phyloP scores from a whole-genome alignment of 495 filamentous ascomycete genomes.

The Hyaloscypha bicolor region DNA sequence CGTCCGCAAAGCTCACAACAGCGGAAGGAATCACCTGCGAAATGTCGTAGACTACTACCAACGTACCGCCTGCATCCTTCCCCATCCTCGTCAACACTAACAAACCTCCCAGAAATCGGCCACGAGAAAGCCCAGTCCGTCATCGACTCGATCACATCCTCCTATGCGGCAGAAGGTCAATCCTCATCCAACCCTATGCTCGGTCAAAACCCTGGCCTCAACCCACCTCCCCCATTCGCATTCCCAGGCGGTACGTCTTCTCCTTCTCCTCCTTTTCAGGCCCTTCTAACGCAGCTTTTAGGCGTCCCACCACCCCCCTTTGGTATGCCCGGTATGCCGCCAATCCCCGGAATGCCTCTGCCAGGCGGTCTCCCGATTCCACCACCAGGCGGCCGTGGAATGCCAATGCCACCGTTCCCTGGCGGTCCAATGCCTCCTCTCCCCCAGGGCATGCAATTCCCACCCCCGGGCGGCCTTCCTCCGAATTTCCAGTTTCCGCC shows the following conservation, averaged over 20 bases:
- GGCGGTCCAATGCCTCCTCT: constrained; percentile 44
- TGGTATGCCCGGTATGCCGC: constrained; percentile 26
- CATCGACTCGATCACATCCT: constrained; percentile 94
- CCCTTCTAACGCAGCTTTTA: not conserved
- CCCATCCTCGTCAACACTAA: not conserved
- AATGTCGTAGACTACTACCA: constrained; percentile 99
- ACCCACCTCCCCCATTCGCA: constrained; percentile 55
- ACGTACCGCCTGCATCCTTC: constrained; percentile 56
- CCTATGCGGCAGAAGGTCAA: constrained; percentile 93
- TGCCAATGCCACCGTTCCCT: constrained; percentile 65
- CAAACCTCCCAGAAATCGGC: constrained; percentile 72
- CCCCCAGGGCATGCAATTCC: constrained; percentile 59
- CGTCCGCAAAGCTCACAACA: constrained; percentile 98
- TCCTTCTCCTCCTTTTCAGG: constrained; percentile 21
- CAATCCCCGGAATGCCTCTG: constrained; percentile 36
- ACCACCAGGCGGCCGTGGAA: constrained; percentile 57
- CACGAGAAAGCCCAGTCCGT: constrained; percentile 98
- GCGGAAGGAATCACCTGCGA: constrained; percentile 90
- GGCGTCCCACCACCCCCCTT: constrained; percentile 34
- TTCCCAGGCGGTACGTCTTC: constrained; percentile 42
- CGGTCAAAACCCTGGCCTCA: constrained; percentile 60
- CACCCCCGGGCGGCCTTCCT: constrained; percentile 62
- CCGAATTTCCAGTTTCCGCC: constrained; percentile 55
- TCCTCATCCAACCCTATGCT: constrained; percentile 81
- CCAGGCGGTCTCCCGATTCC: constrained; percentile 40